phyloP scores from a whole-genome alignment of 345 rosid species.

The Lumnitzera littorea region DNA sequence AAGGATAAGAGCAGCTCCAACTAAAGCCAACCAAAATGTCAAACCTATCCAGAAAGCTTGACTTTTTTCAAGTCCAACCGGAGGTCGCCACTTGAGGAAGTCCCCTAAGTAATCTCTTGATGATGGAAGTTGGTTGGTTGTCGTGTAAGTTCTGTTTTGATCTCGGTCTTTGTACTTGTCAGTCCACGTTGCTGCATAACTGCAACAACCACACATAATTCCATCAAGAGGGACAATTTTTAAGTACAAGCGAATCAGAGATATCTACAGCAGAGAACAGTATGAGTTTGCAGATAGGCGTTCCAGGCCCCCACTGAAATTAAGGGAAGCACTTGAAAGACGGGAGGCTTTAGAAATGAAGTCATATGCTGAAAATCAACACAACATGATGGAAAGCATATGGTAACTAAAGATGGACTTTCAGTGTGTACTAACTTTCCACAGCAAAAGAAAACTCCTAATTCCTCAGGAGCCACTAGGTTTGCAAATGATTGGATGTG shows the following conservation, averaged over 20 bases:
- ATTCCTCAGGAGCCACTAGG: no score
- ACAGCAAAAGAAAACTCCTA: no score
- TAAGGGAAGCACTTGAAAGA: no score
- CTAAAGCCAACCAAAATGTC: conserved; percentile 77
- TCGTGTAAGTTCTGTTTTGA: conserved; percentile 32
- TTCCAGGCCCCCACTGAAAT: neutral
- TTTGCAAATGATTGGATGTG: no score
- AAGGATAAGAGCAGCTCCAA: conserved; percentile 73
- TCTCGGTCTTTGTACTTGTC: conserved; percentile 66
- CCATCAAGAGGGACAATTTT: neutral
- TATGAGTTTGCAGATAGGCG: neutral
- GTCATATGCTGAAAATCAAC: no score
- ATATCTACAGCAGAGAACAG: neutral
- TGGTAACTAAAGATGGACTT: no score
- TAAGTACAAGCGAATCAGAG: neutral
- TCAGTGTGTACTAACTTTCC: no score
- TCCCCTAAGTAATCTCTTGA: conserved; percentile 62
- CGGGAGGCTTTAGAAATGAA: no score
- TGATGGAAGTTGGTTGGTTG: conserved; percentile 63
- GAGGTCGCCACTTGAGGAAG: conserved; percentile 78
- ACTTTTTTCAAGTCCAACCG: conserved; percentile 56
- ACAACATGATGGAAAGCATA: no score
- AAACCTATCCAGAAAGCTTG: conserved; percentile 65
- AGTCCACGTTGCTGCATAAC: conserved; percentile 87
- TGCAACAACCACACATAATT: conserved; percentile 15